Conservation (phyloP, 2,329 filamentous ascomycete genomes). For the Canariomyces notabilis region DNA sequence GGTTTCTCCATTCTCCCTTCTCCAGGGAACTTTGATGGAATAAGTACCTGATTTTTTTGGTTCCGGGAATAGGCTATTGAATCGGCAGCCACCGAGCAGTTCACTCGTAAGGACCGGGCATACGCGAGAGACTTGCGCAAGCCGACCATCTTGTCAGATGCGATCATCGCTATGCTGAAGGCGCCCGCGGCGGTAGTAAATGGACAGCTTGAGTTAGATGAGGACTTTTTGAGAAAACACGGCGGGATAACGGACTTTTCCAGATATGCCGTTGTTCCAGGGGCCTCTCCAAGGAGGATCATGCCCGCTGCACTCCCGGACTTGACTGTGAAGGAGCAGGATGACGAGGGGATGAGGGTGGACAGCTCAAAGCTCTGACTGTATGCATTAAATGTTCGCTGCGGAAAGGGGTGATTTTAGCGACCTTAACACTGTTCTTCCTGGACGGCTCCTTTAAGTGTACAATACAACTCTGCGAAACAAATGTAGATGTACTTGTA, state of each 20-base stretch:
- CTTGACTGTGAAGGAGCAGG: slow-evolving; percentile 69
- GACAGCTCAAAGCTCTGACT: slow-evolving; percentile 51
- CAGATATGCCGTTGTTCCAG: slow-evolving; percentile 65
- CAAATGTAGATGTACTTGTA: too few species aligned
- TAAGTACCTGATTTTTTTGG: neutral
- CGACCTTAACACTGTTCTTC: too few species aligned
- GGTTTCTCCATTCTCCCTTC: slow-evolving; percentile 4
- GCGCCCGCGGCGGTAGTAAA: slow-evolving; percentile 60
- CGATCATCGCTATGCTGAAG: slow-evolving; percentile 65
- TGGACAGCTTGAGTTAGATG: slow-evolving; percentile 68
- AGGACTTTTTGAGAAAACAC: slow-evolving; percentile 69
- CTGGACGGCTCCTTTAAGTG: too few species aligned
- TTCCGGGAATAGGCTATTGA: slow-evolving; percentile 56
- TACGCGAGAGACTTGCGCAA: slow-evolving; percentile 59
- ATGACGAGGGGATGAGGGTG: slow-evolving; percentile 68
- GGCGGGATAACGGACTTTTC: slow-evolving; percentile 64
- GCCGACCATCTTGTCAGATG: slow-evolving; percentile 72
- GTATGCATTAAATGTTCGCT: neutral
- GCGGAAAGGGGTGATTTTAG: too few species aligned
- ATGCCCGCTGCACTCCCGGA: slow-evolving; percentile 69
- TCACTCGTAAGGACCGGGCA: slow-evolving; percentile 40
- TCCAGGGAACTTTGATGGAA: neutral
- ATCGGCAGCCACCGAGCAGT: slow-evolving; percentile 64
- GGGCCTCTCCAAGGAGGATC: slow-evolving; percentile 62
- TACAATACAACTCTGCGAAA: too few species aligned